phyloP scores from a whole-genome alignment of 139 green algal species.

The Chlorella sp. region DNA sequence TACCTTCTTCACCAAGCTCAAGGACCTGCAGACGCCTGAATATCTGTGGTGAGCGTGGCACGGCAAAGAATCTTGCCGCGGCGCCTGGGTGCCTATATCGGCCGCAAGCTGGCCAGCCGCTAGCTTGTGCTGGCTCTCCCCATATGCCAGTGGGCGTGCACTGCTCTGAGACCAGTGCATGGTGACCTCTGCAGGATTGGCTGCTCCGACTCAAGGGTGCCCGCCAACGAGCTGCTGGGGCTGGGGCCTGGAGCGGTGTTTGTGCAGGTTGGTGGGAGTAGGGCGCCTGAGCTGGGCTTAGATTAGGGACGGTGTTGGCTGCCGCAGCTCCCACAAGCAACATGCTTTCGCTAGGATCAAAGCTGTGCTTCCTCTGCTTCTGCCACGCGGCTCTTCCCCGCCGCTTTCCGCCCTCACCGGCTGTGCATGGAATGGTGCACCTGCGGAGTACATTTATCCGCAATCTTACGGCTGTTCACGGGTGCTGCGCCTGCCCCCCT shows the following conservation, averaged over 20 bases:
- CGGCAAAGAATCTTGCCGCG: no score
- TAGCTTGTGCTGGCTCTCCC: no score
- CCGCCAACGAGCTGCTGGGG: constrained; percentile 77
- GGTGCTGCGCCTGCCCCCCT: not conserved
- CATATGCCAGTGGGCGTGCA: no score
- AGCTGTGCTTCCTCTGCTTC: not conserved
- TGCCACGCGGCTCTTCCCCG: not conserved
- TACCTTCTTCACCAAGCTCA: constrained; percentile 60
- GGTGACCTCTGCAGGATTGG: constrained; percentile 64
- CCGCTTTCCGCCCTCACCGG: not conserved
- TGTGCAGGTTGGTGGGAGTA: constrained; percentile 41
- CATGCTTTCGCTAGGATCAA: no score
- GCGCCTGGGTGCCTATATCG: not conserved
- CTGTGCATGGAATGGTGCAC: no score
- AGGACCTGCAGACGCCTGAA: constrained; percentile 68
- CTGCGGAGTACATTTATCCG: no score
- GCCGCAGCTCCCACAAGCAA: not conserved
- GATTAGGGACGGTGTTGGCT: not conserved
- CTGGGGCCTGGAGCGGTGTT: constrained; percentile 84
- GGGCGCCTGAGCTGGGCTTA: no score
- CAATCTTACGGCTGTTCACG: no score
- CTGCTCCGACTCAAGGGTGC: constrained; percentile 78
- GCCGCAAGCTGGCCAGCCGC: not conserved
- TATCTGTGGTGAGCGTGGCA: constrained; percentile 66
- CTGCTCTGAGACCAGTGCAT: no score